Evolutionary conservation across 1,139 yeast species (phyloP).

Genomic region (Arxiozyma slooffiae): DNA sequence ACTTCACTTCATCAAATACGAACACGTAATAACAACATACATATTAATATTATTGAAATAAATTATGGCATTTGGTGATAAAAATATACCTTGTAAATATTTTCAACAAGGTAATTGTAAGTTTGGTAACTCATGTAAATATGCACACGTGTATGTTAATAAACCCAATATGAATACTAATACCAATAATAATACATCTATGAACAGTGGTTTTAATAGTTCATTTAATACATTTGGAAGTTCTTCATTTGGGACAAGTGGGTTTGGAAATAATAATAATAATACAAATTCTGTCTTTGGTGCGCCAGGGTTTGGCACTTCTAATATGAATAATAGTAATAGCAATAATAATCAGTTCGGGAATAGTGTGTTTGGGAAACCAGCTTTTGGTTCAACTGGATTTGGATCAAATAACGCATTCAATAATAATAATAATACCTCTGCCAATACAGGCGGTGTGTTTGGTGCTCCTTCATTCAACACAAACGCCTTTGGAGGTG

Average conservation of each 20-base stretch:
- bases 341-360: neutral
- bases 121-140: constrained; percentile 35
- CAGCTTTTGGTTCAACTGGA: constrained; percentile 19
- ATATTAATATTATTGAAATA: constrained; percentile 8
- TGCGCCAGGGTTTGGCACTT: constrained; percentile 4
- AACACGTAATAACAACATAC: neutral
- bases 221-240: constrained; percentile 1
- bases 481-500: neutral
- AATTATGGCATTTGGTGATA: constrained; percentile 13
- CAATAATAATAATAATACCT: constrained; percentile 5
- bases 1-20: too few species aligned
- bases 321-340: constrained; percentile 4
- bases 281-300: constrained; percentile 4
- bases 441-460: constrained; percentile 1
- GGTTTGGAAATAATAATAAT: neutral
- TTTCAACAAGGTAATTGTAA: constrained; percentile 34
- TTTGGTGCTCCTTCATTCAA: constrained; percentile 14
- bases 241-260: constrained; percentile 2
- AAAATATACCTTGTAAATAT: constrained; percentile 30
- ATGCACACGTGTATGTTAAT: constrained; percentile 30
- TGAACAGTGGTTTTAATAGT: neutral
- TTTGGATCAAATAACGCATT: constrained; percentile 1
- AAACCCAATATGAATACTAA: constrained; percentile 10
- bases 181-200: constrained; percentile 7
- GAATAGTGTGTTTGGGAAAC: constrained; percentile 18